phyloP scores from a whole-genome alignment of 2,329 filamentous ascomycete species.

The Cyphellophora europaea region DNA sequence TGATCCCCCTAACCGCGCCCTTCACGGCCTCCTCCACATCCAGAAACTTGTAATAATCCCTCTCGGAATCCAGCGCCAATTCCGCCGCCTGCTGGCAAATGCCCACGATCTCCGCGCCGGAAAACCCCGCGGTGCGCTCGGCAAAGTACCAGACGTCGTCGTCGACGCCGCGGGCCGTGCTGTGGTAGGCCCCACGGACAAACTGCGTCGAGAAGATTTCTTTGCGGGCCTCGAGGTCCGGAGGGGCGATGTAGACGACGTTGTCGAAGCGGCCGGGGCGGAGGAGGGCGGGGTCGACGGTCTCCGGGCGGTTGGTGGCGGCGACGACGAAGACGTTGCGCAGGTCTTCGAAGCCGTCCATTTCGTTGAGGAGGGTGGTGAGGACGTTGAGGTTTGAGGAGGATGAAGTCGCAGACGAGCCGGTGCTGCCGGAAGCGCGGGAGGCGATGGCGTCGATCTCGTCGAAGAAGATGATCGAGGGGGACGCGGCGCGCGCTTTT shows the following conservation, averaged over 20 bases:
- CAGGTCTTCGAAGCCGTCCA: conserved; percentile 85
- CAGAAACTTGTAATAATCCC: conserved; percentile 30
- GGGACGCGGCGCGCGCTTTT: conserved; percentile 73
- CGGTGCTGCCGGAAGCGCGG: conserved; percentile 30
- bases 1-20: conserved; percentile 18
- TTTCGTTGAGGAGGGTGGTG: conserved; percentile 82
- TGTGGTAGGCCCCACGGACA: conserved; percentile 39
- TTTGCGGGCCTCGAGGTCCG: conserved; percentile 60
- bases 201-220: conserved; percentile 67
- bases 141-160: conserved; percentile 50
- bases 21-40: conserved; percentile 38
- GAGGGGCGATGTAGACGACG: conserved; percentile 76
- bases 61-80: conserved; percentile 38
- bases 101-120: conserved; percentile 70
- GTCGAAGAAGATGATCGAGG: conserved; percentile 94
- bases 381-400: conserved; percentile 65
- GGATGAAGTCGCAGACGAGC: conserved; percentile 33
- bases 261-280: conserved; percentile 79
- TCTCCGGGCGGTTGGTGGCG: conserved; percentile 83
- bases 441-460: conserved; percentile 82
- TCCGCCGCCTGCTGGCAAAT: conserved; percentile 46
- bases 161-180: conserved; percentile 46
- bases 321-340: conserved; percentile 79
- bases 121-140: conserved; percentile 61
- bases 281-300: conserved; percentile 75